These are phyloP conservation scores for Eremothecium cymbalariae DNA, from an alignment of 1,139 yeast genomes.

Conservation along the genomic window DNA sequence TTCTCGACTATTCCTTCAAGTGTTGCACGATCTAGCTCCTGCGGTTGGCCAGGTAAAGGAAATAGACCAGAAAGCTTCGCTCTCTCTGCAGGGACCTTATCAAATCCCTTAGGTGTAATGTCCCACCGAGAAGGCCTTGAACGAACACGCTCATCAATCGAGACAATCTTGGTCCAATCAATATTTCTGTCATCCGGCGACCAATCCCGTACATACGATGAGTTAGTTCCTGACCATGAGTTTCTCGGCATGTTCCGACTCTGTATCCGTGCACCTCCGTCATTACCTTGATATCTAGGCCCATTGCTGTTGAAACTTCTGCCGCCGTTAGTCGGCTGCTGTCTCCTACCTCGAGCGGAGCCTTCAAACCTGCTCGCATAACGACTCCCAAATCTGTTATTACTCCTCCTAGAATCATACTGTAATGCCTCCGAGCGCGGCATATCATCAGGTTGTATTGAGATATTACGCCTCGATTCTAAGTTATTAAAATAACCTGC, in stretches of 20 bases:
- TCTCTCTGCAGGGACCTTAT: conserved; percentile 63
- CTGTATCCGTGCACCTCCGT: neutral
- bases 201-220: too few relatives aligned
- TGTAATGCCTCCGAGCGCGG: too few relatives aligned
- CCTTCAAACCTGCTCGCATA: too few relatives aligned
- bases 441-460: too few relatives aligned
- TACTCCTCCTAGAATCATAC: conserved; percentile 1
- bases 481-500: too few relatives aligned
- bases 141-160: conserved; percentile 40
- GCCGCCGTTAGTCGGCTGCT: too few relatives aligned
- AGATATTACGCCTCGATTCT: too few relatives aligned
- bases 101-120: conserved; percentile 64
- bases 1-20: conserved; percentile 40
- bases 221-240: too few relatives aligned
- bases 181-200: too few relatives aligned
- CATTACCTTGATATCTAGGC: neutral
- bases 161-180: conserved; percentile 32
- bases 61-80: conserved; percentile 80
- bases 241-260: too few relatives aligned
- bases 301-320: too few relatives aligned
- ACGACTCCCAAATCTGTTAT: neutral
- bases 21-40: conserved; percentile 43
- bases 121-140: conserved; percentile 62
- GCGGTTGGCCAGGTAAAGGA: conserved; percentile 65
- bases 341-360: too few relatives aligned